These are phyloP conservation scores for Coprinopsis marcescibilis DNA, from an alignment of 768 basidiomycete genomes.

Conservation along the genomic window DNA sequence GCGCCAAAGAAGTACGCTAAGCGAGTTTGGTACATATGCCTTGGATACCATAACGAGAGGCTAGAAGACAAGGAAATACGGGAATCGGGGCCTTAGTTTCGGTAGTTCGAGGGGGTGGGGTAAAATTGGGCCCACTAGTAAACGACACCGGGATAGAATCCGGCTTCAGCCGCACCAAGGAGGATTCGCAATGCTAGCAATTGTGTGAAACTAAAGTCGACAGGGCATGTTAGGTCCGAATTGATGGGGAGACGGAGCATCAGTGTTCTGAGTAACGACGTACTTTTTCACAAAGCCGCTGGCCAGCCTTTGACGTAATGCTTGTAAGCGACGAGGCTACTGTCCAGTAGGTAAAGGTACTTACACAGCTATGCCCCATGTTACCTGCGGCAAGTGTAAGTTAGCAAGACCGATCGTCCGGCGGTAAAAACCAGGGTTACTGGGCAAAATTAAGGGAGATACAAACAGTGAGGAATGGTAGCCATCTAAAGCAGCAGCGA, in stretches of 20 bases:
- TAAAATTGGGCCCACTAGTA: slow-evolving; percentile 49
- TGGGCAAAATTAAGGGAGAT: slow-evolving; percentile 13
- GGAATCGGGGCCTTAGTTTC: background rate
- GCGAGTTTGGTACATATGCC: slow-evolving; percentile 53
- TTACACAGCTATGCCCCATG: slow-evolving; percentile 63
- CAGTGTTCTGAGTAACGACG: slow-evolving; percentile 5
- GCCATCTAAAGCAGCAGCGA: background rate
- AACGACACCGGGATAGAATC: slow-evolving; percentile 66
- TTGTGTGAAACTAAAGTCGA: slow-evolving; percentile 45
- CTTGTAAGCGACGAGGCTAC: background rate
- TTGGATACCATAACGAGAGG: slow-evolving; percentile 65
- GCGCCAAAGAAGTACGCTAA: slow-evolving; percentile 62
- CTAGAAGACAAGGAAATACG: slow-evolving; percentile 21
- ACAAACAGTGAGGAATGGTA: slow-evolving; percentile 3
- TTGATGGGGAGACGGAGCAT: background rate
- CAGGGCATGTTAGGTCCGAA: background rate
- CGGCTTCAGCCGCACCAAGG: slow-evolving; percentile 64
- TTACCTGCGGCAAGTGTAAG: too few relatives aligned
- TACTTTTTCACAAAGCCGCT: slow-evolving; percentile 70
- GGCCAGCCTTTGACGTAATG: slow-evolving; percentile 31
- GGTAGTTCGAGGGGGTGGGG: background rate
- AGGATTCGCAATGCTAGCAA: slow-evolving; percentile 52
- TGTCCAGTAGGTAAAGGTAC: slow-evolving; percentile 15
- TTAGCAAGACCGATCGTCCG: too few relatives aligned
- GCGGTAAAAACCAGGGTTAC: too few relatives aligned